Evolutionary conservation across 257 asterid genomes (phyloP), one percentile per base, ranked within the genome.

Genomic region (Scutellaria baicalensis): DNA sequence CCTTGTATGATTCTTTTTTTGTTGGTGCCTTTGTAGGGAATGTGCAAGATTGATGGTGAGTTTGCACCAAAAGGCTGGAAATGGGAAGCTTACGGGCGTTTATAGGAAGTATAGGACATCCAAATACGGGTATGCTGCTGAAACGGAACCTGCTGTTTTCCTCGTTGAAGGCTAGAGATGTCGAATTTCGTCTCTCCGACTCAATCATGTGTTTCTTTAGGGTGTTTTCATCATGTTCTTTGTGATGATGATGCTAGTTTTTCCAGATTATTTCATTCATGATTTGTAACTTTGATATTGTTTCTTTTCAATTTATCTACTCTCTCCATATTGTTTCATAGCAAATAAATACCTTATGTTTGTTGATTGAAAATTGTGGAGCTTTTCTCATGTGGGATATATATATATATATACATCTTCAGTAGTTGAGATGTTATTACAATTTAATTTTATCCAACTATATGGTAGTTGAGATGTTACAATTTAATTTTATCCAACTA

Each of bases 91-190:
- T 0, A 88, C 93, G 0, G 95, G 88, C 1, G 93, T 79, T 16
- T 87, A 90, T 63, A 81, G 93, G 59, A 90, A 90, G 74, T 88
- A 90, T 77, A 80, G 75, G 66, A 84, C 92, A 27, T 73, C 88
- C 0, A 90, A 83, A 68, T 90, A 70, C 66, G 93, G 91, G 1
- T 81, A 80, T 74, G 85, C 95, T 31, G 86, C 95, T 64, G 84
- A 81, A 77, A 81, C 84, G 59, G 85, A 79, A 40, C 91, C 97
- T 21, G 93, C 93, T 12, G 50, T 11, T 44, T 44, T 44, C 50
- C 50, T 44, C 0, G 4, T 44, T 10, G 50, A 11, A 44, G 50
- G 17, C 0, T 44, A 27, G 4, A 27, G 6, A 44, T 10, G 50
- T 44, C n/a, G 3, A 11, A 14, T 44, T 44, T 5, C 4, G 50